Percentiles rank a stretch among this genome's conserved stretches.
phyloP scores from a whole-genome alignment of 441 rosid genomes.

The Capsella rubella region DNA sequence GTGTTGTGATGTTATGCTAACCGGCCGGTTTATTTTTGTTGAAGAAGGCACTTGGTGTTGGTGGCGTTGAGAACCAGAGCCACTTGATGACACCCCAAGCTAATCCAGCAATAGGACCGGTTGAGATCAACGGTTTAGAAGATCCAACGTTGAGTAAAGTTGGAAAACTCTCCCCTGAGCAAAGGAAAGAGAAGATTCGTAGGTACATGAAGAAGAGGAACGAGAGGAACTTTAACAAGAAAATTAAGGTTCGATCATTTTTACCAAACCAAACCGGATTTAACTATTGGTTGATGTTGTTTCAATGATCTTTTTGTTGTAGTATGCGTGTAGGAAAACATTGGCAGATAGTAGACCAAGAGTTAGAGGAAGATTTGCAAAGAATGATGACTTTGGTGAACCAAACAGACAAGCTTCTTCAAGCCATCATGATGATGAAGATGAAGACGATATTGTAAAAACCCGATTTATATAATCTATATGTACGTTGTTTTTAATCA shows the following conservation, averaged over 20 bases:
- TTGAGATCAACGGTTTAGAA: slow-evolving; percentile 74
- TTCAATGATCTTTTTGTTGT: background rate
- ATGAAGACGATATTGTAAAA: slow-evolving; percentile 58
- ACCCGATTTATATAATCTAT: background rate
- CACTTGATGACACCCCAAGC: slow-evolving; percentile 48
- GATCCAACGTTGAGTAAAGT: slow-evolving; percentile 73
- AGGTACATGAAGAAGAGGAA: slow-evolving; percentile 93
- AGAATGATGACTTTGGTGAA: slow-evolving; percentile 82
- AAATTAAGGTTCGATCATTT: slow-evolving; percentile 71
- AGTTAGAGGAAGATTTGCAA: slow-evolving; percentile 95
- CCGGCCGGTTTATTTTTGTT: slow-evolving; percentile 19
- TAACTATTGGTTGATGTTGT: slow-evolving; percentile 14
- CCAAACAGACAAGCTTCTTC: slow-evolving; percentile 52
- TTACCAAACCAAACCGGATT: slow-evolving; percentile 9
- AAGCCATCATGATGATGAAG: slow-evolving; percentile 67
- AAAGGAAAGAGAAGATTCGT: slow-evolving; percentile 91
- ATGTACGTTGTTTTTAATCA: background rate
- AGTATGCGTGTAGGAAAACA: slow-evolving; percentile 97
- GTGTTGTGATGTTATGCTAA: slow-evolving; percentile 10
- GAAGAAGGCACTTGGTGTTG: slow-evolving; percentile 43
- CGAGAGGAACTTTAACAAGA: slow-evolving; percentile 94
- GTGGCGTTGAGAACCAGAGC: slow-evolving; percentile 53
- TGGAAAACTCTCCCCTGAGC: slow-evolving; percentile 80
- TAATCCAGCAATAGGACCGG: slow-evolving; percentile 52
- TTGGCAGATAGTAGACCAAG: slow-evolving; percentile 94